phyloP scores from a whole-genome alignment of 169 alveolate genomes.

The Plasmodium billcollinsi region DNA sequence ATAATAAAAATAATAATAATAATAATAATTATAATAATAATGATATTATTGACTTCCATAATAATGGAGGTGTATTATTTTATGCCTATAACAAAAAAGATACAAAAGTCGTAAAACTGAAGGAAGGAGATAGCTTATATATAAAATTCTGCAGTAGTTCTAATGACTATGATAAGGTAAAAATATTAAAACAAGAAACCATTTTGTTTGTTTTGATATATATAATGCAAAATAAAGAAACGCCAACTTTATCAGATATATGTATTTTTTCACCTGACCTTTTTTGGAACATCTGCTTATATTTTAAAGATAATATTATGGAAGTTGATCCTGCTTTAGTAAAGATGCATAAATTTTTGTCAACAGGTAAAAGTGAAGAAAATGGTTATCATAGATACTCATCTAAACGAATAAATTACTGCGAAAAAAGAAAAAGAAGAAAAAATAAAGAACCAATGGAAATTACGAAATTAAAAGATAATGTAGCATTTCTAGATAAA shows the following conservation, averaged over 20 bases:
- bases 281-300: constrained; percentile 49
- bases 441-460: constrained; percentile 42
- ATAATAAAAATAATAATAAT: too few relatives aligned
- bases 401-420: not conserved
- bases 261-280: constrained; percentile 59
- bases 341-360: constrained; percentile 11
- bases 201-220: constrained; percentile 32
- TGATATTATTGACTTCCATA: too few relatives aligned
- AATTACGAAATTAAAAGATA: constrained; percentile 47
- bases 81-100: constrained; percentile 17
- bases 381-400: not conserved
- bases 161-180: constrained; percentile 65
- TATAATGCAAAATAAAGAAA: constrained; percentile 25
- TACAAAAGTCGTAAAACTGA: constrained; percentile 21
- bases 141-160: constrained; percentile 24
- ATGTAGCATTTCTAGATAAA: constrained; percentile 50
- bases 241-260: constrained; percentile 27
- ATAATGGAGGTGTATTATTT: constrained; percentile 11
- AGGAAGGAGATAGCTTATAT: constrained; percentile 60
- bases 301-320: constrained; percentile 30
- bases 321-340: constrained; percentile 30
- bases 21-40: too few relatives aligned
- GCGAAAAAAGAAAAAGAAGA: constrained; percentile 2
- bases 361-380: not conserved
- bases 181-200: constrained; percentile 29